A percentile compares a stretch with the other conserved stretches of the same genome.
phyloP scores from a whole-genome alignment of 352 stramenopile species.

The Saprolegnia diclina region DNA sequence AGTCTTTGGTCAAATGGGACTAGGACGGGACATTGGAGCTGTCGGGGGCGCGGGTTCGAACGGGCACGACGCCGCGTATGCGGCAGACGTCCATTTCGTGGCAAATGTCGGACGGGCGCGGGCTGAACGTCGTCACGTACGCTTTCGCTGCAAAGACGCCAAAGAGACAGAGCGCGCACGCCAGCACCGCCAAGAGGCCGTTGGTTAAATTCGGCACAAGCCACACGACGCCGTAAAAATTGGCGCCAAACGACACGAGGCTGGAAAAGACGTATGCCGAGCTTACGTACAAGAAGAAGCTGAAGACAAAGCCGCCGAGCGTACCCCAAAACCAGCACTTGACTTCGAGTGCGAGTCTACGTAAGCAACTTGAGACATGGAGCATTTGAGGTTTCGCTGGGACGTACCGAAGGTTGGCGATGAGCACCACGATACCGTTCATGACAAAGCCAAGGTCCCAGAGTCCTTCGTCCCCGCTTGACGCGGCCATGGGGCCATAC shows the following conservation, averaged over 20 bases:
- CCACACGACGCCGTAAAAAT: constrained; percentile 55
- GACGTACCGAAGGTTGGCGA: constrained; percentile 38
- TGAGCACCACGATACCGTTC: constrained; percentile 55
- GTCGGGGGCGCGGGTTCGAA: not conserved
- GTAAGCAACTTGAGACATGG: not conserved
- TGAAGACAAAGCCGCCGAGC: constrained; percentile 28
- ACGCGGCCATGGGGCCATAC: constrained; percentile 39
- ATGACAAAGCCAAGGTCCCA: constrained; percentile 60
- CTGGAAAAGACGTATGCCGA: constrained; percentile 43
- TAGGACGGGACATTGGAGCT: not conserved
- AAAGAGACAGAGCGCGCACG: constrained; percentile 11
- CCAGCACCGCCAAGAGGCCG: constrained; percentile 30
- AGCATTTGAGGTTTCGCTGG: not conserved
- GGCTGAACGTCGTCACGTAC: constrained; percentile 12
- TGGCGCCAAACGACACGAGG: constrained; percentile 44
- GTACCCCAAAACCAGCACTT: constrained; percentile 33
- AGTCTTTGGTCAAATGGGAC: not conserved
- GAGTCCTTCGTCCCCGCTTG: constrained; percentile 56
- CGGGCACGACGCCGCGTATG: not conserved
- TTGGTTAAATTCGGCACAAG: constrained; percentile 38
- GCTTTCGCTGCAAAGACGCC: constrained; percentile 2
- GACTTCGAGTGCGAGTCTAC: constrained; percentile 42
- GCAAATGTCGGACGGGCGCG: constrained; percentile 21
- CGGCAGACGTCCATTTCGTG: constrained; percentile 22
- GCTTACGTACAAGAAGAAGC: constrained; percentile 47